These are phyloP conservation scores for Abrus pulchellus DNA, from an alignment of 306 rosid genomes.

Conservation along the genomic window DNA sequence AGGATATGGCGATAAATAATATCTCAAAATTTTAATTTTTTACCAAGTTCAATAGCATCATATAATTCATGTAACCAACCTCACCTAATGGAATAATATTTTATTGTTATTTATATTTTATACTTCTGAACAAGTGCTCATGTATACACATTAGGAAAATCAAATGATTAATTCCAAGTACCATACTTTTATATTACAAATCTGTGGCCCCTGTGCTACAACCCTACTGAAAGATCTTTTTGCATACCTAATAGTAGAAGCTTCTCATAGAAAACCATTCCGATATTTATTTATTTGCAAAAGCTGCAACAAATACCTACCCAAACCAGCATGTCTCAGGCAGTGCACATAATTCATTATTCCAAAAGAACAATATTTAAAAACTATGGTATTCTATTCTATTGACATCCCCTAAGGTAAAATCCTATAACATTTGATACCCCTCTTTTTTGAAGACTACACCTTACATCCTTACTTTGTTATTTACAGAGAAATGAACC, in stretches of 20 bases:
- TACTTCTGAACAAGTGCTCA: not conserved
- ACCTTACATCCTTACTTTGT: not conserved
- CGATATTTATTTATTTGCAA: not conserved
- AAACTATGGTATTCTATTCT: not conserved
- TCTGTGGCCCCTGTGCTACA: not conserved
- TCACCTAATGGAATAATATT: too few relatives aligned
- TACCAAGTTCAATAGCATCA: too few relatives aligned
- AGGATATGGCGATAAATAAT: too few relatives aligned
- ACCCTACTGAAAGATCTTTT: not conserved
- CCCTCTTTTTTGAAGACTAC: not conserved
- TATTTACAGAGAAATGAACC: slow-evolving; percentile 2
- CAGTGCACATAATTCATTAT: not conserved
- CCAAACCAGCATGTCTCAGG: not conserved
- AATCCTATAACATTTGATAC: not conserved
- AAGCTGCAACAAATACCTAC: not conserved
- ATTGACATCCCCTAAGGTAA: not conserved
- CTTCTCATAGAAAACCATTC: not conserved
- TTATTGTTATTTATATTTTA: too few relatives aligned
- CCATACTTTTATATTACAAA: not conserved
- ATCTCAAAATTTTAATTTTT: too few relatives aligned
- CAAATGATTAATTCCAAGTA: not conserved
- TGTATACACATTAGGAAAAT: not conserved
- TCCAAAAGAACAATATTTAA: not conserved
- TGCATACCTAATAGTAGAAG: not conserved
- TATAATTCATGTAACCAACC: too few relatives aligned